A percentile compares a stretch with the other conserved stretches of the same genome.
Conservation (phyloP, 345 rosid genomes). For the Iberis pinnata region DNA sequence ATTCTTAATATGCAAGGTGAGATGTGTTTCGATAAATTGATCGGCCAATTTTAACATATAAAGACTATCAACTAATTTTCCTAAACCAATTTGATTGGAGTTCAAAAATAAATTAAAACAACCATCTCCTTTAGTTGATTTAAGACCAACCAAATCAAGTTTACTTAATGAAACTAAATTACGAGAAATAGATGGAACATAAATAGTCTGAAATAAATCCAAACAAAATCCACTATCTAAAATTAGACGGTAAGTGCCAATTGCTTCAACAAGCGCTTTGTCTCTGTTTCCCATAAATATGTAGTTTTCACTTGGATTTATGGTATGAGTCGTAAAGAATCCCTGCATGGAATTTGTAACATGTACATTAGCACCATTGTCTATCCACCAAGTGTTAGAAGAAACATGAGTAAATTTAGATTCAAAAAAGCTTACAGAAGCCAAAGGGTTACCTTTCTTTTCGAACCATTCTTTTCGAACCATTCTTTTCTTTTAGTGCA, state of each 20-base stretch:
- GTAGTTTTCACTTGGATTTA: not conserved
- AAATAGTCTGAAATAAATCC: not conserved
- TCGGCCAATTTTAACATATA: not conserved
- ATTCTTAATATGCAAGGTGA: not conserved
- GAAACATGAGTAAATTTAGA: not conserved
- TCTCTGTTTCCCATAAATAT: not conserved
- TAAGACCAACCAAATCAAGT: not conserved
- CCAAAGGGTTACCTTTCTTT: slow-evolving; percentile 3
- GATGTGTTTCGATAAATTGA: not conserved
- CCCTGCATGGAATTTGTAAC: not conserved
- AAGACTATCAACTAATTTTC: slow-evolving; percentile 1
- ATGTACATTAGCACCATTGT: not conserved
- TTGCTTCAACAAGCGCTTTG: not conserved
- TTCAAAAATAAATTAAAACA: not conserved
- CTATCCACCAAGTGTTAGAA: not conserved
- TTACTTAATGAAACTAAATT: slow-evolving; percentile 5
- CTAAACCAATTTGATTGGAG: not conserved
- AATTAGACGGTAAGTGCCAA: slow-evolving; percentile 2
- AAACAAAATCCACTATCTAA: slow-evolving; percentile 10
- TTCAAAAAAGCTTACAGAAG: not conserved
- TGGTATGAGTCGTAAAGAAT: not conserved
- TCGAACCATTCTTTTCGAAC: too few species aligned
- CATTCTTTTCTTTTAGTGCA: slow-evolving; percentile 1
- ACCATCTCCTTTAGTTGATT: not conserved
- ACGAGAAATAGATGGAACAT: slow-evolving; percentile 6